Base-by-base conservation (phyloP, 208 protist species). In the Vickermania ingenoplastis region DNA sequence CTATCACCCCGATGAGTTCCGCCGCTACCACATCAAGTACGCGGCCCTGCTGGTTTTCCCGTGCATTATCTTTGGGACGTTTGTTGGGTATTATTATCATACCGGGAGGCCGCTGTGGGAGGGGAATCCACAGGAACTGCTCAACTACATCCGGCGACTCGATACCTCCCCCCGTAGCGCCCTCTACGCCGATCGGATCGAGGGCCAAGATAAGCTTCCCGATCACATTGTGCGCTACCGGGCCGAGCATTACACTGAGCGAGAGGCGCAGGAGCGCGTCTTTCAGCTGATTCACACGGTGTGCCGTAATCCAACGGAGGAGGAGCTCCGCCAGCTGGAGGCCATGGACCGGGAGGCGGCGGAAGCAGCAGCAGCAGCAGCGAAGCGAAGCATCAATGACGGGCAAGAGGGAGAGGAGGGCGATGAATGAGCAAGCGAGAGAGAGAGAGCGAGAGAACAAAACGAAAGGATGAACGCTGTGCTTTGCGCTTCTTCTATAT, bases 1-100 rank as follows among this genome's bases (percentile, higher is more conserved):
- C 63, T 93, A 91, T 65, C 86, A 93, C 61, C 86, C 86, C 3
- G 80, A 90, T 17, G 82, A 86, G 65, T 63, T 73, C 41, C 79
- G 75, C 31, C 86, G 82, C 7, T 31, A 64, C 53, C 73, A 81
- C 48, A 67, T 92, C 45, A 75, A 77, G 59, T 79, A 75, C 30
- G 65, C 72, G 26, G 79, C 69, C 21, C 23, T 86, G 0, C 51
- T 73, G 24, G 67, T 61, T n/a, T 61, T 92, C 59, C 82, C 82
- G 0, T 66, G 60, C 49, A 54, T 89, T 5, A 2, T 83, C 11
- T 1, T 79, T 28, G 71, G 70, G 5, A 52, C 67, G 29, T 73
- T 63, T 25, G 4, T 59, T 28, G 62, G 68, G 25, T 89, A 92
- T 66, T 92, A 86, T 61, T 64, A 51, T 11, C 29, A 77, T 55